Percentiles rank a stretch among this genome's conserved stretches.
Conservation (phyloP, 1,139 yeast species). For the Magnusiomyces sp. region DNA sequence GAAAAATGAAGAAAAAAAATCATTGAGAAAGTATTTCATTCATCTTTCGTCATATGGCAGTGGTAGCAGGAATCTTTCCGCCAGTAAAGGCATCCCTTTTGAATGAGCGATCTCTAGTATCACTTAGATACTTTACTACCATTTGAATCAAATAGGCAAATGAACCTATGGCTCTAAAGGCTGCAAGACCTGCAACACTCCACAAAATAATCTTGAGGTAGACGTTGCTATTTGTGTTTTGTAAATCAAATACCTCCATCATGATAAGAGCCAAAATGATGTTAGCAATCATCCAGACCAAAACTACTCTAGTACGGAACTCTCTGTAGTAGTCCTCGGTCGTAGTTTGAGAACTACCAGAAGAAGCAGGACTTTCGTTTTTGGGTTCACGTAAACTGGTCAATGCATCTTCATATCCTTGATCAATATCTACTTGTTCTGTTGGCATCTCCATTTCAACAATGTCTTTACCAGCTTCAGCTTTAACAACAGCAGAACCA, state of each 20-base stretch:
- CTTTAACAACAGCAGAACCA: slow-evolving; percentile 55
- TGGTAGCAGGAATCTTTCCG: no score
- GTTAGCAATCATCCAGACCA: slow-evolving; percentile 80
- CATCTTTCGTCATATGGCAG: no score
- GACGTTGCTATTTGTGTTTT: slow-evolving; percentile 55
- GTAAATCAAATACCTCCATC: slow-evolving; percentile 68
- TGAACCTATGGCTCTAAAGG: slow-evolving; percentile 74
- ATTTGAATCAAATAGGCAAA: slow-evolving; percentile 50
- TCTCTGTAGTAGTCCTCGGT: slow-evolving; percentile 91
- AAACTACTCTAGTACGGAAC: slow-evolving; percentile 88
- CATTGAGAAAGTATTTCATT: no score
- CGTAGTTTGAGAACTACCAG: slow-evolving; percentile 37
- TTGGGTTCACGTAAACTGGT: slow-evolving; percentile 52
- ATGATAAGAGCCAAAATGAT: slow-evolving; percentile 75
- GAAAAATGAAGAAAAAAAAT: no score
- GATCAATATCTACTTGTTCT: slow-evolving; percentile 84
- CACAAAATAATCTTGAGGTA: slow-evolving; percentile 80
- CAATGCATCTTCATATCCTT: slow-evolving; percentile 70
- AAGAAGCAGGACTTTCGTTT: slow-evolving; percentile 39
- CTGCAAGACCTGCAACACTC: slow-evolving; percentile 79
- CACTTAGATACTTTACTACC: slow-evolving; percentile 26
- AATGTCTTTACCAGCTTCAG: slow-evolving; percentile 45
- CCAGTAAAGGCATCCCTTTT: slow-evolving; percentile 22
- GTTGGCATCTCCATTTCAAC: slow-evolving; percentile 85
- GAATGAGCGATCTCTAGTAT: slow-evolving; percentile 23